Evolutionary conservation across 129 eudicot species (phyloP).

Genomic region (Ambrosia artemisiifolia): DNA sequence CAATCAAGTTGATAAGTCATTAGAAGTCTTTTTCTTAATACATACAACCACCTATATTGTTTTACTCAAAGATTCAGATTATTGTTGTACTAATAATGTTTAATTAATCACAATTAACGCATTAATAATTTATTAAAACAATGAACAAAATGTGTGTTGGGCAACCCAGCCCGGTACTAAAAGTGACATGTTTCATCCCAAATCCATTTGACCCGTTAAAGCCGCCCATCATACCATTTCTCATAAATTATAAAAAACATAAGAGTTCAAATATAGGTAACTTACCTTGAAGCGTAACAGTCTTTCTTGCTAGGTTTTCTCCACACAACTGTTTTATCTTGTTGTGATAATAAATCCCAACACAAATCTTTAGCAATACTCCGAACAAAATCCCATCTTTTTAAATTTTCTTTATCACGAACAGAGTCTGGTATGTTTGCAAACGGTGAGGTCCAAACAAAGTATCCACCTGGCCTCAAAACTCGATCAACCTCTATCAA

Average conservation of each 20-base stretch:
- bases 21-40: not conserved
- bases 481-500: slow-evolving; percentile 86
- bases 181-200: not conserved
- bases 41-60: not conserved
- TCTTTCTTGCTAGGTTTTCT: slow-evolving; percentile 69
- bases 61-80: not conserved
- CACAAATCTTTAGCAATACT: slow-evolving; percentile 58
- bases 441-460: slow-evolving; percentile 93
- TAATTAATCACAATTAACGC: not conserved
- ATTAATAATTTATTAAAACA: not conserved
- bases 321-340: slow-evolving; percentile 92
- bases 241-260: not conserved
- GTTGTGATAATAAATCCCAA: slow-evolving; percentile 88
- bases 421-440: slow-evolving; percentile 63
- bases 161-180: not conserved
- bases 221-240: not conserved
- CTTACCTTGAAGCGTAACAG: slow-evolving; percentile 78
- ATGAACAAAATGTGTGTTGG: not conserved
- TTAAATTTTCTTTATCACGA: slow-evolving; percentile 68
- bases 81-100: not conserved
- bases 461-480: slow-evolving; percentile 95
- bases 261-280: not conserved
- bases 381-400: slow-evolving; percentile 71
- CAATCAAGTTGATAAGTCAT: too few relatives aligned
- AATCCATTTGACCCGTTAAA: not conserved